Base-by-base conservation (phyloP, 352 stramenopile genomes). In the Pythium oligandrum region DNA sequence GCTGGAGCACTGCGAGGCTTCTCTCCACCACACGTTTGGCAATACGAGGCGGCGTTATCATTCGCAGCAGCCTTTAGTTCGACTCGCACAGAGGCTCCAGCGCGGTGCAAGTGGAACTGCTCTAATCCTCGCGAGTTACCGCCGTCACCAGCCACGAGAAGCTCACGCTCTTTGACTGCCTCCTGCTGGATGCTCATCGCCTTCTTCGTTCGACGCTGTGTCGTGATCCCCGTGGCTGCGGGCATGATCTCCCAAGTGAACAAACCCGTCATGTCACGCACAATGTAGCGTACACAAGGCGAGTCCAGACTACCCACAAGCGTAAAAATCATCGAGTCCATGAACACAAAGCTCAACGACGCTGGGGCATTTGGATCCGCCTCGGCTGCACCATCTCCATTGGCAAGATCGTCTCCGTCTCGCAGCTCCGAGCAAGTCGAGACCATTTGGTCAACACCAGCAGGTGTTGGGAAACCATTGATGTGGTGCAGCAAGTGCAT, bases 401-500 rank as follows among this genome's bases (percentile, higher is more conserved):
- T 11, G 61, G 48, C 4, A 26, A 26, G 17, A 32, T 50, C 73
- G 0, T 55, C 59, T 36, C 44, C 59, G 31, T 90, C 73, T 7
- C 64, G 67, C 11, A 92, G 62, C 60, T 93, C 84, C 0, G 78
- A 77, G 45, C 84, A 95, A 52, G 75, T 83, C 4, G 84, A 95
- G 10, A 89, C 54, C 70, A 95, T 87, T 51, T 92, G 80, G 59
- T 95, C 84, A 1, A 95, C 80, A 1, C 84, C 84, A 31, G 84
- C 83, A 35, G 83, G 75, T 2, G 84, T 92, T 9, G 84, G 84
- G 43, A 92, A 95, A 0, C 83, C 83, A 46, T 95, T 90, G 42
- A 95, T 78, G 48, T 93, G 80, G 43, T 95, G 84, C 35, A 95
- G 62, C 46, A 95, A 71, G 40, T 95, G 84, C 77, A 95, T 88